A percentile compares a stretch with the other conserved stretches of the same genome.
These are phyloP conservation scores for Fraxinus excelsior DNA, from an alignment of 257 asterid genomes.

Conservation along the genomic window DNA sequence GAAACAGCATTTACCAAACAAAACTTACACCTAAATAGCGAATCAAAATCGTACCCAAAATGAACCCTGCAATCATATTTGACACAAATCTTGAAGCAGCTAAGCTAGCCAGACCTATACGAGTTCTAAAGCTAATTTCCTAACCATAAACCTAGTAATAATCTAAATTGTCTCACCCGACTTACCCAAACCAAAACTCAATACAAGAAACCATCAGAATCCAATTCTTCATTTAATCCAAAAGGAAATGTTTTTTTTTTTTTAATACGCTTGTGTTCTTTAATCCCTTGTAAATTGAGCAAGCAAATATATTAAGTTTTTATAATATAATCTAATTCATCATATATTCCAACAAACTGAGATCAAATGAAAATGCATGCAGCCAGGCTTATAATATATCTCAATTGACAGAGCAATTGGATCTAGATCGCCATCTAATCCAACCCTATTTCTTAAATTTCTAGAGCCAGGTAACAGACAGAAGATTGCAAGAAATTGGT, in stretches of 20 bases:
- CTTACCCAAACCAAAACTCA: background rate
- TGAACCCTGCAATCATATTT: too few relatives aligned
- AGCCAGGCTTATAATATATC: background rate
- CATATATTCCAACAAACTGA: background rate
- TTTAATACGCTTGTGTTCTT: background rate
- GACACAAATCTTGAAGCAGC: too few relatives aligned
- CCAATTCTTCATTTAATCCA: background rate
- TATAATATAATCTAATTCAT: background rate
- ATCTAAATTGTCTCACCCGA: background rate
- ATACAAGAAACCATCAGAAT: background rate
- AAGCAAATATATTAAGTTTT: background rate
- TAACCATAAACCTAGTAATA: background rate
- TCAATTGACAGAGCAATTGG: too few relatives aligned
- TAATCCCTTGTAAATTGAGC: background rate
- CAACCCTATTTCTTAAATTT: too few relatives aligned
- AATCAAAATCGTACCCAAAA: too few relatives aligned
- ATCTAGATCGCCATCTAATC: too few relatives aligned
- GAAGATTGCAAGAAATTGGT: background rate
- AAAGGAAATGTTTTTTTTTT: too few relatives aligned
- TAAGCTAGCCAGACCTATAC: too few relatives aligned
- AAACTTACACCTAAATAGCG: too few relatives aligned
- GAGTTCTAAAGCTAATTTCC: background rate
- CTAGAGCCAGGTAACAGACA: too few relatives aligned
- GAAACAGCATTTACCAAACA: too few relatives aligned
- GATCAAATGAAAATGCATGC: background rate